Percentiles rank a stretch among this genome's conserved stretches.
phyloP scores from a whole-genome alignment of 2,329 filamentous ascomycete genomes.

The Phaeosphaeriaceae sp. region DNA sequence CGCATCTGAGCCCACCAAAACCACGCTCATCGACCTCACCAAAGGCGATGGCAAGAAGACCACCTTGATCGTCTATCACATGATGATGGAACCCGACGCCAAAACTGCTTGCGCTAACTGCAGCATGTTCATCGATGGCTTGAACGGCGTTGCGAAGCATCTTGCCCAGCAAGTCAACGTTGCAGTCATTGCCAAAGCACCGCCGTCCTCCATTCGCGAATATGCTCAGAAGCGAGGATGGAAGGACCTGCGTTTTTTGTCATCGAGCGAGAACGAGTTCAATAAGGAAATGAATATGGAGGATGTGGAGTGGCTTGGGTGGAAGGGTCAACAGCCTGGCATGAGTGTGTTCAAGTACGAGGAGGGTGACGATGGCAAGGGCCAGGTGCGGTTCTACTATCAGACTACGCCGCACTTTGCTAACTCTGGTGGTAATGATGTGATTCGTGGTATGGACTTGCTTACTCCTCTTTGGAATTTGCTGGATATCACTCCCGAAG shows the following conservation, averaged over 20 bases:
- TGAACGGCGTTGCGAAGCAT: conserved; percentile 20
- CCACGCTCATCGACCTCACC: conserved; percentile 11
- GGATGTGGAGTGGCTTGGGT: conserved; percentile 6
- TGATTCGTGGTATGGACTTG: conserved; percentile 13
- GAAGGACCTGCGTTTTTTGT: conserved; percentile 18
- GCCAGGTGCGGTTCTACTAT: conserved; percentile 13
- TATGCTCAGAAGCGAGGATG: conserved; percentile 15
- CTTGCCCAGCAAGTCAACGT: conserved; percentile 15
- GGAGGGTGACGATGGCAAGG: conserved; percentile 1
- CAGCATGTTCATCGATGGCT: conserved; percentile 15
- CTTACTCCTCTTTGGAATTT: conserved; percentile 12
- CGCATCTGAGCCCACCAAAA: background rate
- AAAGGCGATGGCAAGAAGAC: conserved; percentile 6
- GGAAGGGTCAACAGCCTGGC: conserved; percentile 9
- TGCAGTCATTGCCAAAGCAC: conserved; percentile 14
- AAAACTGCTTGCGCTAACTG: conserved; percentile 14
- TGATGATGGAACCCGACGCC: conserved; percentile 18
- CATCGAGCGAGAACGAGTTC: conserved; percentile 12
- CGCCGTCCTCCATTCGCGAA: conserved; percentile 5
- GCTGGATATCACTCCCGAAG: conserved; percentile 14
- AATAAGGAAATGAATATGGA: conserved; percentile 23
- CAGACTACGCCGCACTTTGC: conserved; percentile 13
- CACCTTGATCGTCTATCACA: conserved; percentile 16
- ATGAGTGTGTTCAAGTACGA: conserved; percentile 21
- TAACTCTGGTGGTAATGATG: background rate